Base-by-base conservation (phyloP, 2,329 filamentous ascomycete genomes). In the Alternaria ventricosa region DNA sequence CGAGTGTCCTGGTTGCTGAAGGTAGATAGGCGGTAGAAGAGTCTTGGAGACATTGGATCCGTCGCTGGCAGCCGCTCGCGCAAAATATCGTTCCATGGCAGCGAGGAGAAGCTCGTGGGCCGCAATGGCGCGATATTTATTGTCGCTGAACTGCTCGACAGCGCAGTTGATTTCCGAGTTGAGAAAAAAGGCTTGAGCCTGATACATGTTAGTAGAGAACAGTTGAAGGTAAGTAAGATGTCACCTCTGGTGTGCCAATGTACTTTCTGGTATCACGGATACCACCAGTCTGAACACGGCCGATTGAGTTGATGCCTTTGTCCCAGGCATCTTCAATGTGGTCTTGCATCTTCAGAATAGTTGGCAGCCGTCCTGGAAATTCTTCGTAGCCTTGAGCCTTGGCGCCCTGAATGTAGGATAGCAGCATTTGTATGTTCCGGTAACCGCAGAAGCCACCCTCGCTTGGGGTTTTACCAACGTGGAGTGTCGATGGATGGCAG, bases 371-470 rank as follows among this genome's bases (percentile, higher is more conserved):
- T 5, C 83, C 82, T 1, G 83, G 79, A 63, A 97, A 92, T 51
- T 83, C 80, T 44, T 89, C 83, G 64, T 86, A 79, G 0, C 91
- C 92, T 12, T 83, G 80, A 12, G 83, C 84, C 43, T 82, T 78
- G 1, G 87, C 82, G 9, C 86, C 87, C 62, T 90, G 87, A 20
- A 97, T 88, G 76, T 93, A 94, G 0, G 94, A 95, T 13, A 91
- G 83, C 70, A 97, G 80, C 89, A 96, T 96, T 78, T 98, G 96
- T 30, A 97, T 96, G 75, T 97, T 98, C 44, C 95, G 88, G 77
- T 97, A 98, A 4, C 95, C 95, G 76, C 95, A 98, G 77, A 98
- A 98, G 6, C 93, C 92, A 22, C 94, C 94, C 82, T 97, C 94
- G n/a, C 86, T 87, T 56, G 96, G 76, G 0, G 76, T 84, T 74